Base-by-base conservation (phyloP, 495 filamentous ascomycete species). In the Elaphomyces granulatus region DNA sequence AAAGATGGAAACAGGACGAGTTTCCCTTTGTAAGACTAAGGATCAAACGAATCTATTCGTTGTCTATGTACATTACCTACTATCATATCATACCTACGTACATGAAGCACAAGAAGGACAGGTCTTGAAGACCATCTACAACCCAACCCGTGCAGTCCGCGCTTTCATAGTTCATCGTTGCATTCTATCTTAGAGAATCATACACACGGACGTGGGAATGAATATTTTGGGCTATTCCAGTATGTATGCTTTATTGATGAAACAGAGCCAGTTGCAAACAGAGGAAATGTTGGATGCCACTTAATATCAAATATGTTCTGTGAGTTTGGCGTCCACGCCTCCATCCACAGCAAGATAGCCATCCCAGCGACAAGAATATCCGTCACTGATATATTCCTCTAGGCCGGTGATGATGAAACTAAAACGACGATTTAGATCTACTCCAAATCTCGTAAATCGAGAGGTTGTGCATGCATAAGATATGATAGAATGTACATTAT, bases 251-350 rank as follows among this genome's bases (percentile, higher is more conserved):
- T 15, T 42, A 38, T n/a, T 32, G 26, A 49, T 0, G 71, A 69
- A 3, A 75, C 68, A 37, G 78, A 80, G 32, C 82, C 74, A 9
- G 70, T 72, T 7, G 73, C 62, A 57, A 82, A 80, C 30, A 58
- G 56, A 3, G 61, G 56, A 41, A 76, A 54, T 2, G 47, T 55
- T 0, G 81, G 80, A 52, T 87, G 81, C 80, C 83, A 94, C 6
- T 75, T 70, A 9, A 82, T 67, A 44, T 90, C 83, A 49, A 90
- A 90, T 0, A 87, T 74, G 45, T 83, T 87, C 28, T 80, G 74
- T 0, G 74, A 74, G 4, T 69, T 72, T 0, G 67, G 68, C 4
- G 50, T 37, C 45, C 8, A 58, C 55, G 2, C 64, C 60, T 32
- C 71, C 68, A 12, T 60, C 42, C 0, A 78, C 66, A 42, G 67